Base-by-base conservation (phyloP, 306 rosid species). In the Echinosophora koreensis region DNA sequence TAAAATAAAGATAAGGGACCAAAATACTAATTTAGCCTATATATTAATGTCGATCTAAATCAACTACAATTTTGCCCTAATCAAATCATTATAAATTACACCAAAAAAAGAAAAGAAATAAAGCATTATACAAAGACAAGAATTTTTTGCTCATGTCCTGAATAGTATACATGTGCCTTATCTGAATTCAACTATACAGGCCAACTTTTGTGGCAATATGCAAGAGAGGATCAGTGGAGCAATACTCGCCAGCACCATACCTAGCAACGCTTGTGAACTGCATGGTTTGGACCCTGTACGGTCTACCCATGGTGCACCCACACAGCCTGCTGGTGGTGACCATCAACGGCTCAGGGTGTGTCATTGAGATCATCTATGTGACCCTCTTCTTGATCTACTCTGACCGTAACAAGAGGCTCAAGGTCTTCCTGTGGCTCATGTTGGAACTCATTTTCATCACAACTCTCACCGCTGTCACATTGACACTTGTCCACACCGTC, bases 211-310 rank as follows among this genome's bases (percentile, higher is more conserved):
- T 88, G 0, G 52, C 37, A 66, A 96, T 96, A 86, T 86, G 94
- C 81, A 96, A 84, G 88, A 92, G 88, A 63, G 63, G 81, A 17
- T 87, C 97, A 1, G 98, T 96, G 81, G 96, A 87, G 72, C 96
- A 88, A 37, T 96, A 82, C 74, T 96, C 99, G 2, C 72, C 97
- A 8, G 66, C 79, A 6, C 99, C 99, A 17, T 96, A 92, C 71
- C 89, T 96, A 4, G 99, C 98, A 0, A 85, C 97, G 16, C 81
- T 96, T 0, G 47, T 81, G n/a, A 96, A 96, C 80, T 96, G 99
- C 89, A 73, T 91, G 91, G 86, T 86, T 0, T 96, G 99, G 98
- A 85, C 91, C 8, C 66, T 96, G 1, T 96, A 92, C 60, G 99
- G 97, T 0, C 69, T 96, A 4, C 99, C 99, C 2, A 75, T 90